These are phyloP conservation scores for Colletotrichum zoysiae DNA, from an alignment of 2,329 filamentous ascomycete genomes.

Conservation along the genomic window DNA sequence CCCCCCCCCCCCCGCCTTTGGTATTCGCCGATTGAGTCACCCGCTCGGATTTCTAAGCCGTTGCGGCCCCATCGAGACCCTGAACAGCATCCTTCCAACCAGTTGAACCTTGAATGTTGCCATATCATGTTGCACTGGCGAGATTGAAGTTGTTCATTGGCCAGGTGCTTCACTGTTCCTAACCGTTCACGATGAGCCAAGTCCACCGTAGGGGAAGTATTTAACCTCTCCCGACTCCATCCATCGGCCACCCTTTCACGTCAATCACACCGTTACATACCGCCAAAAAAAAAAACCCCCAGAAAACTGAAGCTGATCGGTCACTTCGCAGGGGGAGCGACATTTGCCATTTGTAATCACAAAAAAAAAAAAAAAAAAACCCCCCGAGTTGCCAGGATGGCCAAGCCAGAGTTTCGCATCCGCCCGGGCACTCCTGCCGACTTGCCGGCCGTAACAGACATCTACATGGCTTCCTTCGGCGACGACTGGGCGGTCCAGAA, in stretches of 20 bases:
- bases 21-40: slow-evolving; percentile 27
- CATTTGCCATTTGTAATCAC: neutral
- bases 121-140: neutral
- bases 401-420: slow-evolving; percentile 45
- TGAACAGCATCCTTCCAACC: neutral
- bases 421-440: slow-evolving; percentile 51
- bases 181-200: neutral
- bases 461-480: slow-evolving; percentile 50
- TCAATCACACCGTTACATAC: no score
- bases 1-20: slow-evolving; percentile 15
- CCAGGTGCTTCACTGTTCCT: slow-evolving; percentile 2
- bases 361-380: no score
- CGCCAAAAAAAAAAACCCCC: neutral
- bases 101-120: neutral
- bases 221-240: neutral
- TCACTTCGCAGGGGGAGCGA: neutral
- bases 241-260: neutral
- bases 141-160: neutral
- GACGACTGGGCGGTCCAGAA: slow-evolving; percentile 49
- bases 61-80: neutral
- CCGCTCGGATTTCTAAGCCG: neutral
- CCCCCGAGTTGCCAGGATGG: slow-evolving; percentile 24
- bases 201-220: neutral
- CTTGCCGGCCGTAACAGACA: slow-evolving; percentile 43
- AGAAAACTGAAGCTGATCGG: neutral